A percentile compares a stretch with the other conserved stretches of the same genome.
Conservation (phyloP, 2,329 filamentous ascomycete genomes). For the Neonectria magnoliae region DNA sequence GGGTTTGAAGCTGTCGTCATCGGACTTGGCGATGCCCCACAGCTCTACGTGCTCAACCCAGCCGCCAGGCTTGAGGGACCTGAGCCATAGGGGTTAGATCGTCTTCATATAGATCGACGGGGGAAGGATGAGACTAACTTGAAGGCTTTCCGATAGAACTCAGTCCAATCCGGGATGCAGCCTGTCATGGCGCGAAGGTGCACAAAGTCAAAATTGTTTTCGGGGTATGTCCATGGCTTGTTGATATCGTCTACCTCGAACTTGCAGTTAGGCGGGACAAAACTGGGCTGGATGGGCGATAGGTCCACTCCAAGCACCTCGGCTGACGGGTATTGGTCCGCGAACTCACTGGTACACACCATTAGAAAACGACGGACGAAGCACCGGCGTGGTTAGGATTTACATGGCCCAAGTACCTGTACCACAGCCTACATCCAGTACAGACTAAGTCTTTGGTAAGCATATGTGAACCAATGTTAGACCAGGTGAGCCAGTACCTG, state of each 20-base stretch:
- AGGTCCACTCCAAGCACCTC: conserved; percentile 58
- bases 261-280: conserved; percentile 69
- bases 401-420: conserved; percentile 52
- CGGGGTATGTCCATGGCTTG: conserved; percentile 57
- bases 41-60: conserved; percentile 36
- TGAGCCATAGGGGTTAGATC: not conserved
- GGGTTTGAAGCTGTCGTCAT: conserved; percentile 38
- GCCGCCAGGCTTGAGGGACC: conserved; percentile 29
- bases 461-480: fast-evolving
- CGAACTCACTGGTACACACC: conserved; percentile 32
- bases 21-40: conserved; percentile 33
- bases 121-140: conserved; percentile 53
- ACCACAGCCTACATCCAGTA: conserved; percentile 50
- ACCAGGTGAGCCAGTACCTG: conserved; percentile 22
- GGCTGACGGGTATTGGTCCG: conserved; percentile 56
- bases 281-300: conserved; percentile 55
- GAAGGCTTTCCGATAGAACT: conserved; percentile 58
- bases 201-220: conserved; percentile 65
- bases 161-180: conserved; percentile 62
- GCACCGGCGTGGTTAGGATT: conserved; percentile 11
- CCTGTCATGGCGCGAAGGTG: conserved; percentile 66
- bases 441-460: conserved; percentile 13
- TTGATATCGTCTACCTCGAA: conserved; percentile 73
- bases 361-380: not conserved
- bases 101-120: conserved; percentile 37